phyloP scores from a whole-genome alignment of 176 grass and related monocot genomes.

The Poa annua region DNA sequence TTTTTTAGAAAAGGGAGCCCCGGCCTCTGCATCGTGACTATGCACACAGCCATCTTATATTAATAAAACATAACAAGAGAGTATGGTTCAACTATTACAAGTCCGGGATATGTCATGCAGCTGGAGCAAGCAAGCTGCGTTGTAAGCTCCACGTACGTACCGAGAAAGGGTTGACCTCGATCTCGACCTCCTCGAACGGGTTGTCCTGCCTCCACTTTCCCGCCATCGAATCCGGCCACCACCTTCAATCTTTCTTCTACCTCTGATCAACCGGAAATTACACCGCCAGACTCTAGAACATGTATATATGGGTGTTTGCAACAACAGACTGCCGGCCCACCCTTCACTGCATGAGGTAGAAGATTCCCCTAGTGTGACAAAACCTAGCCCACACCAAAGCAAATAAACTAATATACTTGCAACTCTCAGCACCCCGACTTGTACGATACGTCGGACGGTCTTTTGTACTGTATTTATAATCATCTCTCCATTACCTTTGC shows the following conservation, averaged over 20 bases:
- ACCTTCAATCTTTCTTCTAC: not conserved
- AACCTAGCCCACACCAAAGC: not conserved
- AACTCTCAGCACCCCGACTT: slow-evolving; percentile 3
- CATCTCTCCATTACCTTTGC: not conserved
- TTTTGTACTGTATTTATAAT: not conserved
- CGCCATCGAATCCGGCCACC: slow-evolving; percentile 23
- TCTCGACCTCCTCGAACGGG: slow-evolving; percentile 50
- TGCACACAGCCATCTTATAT: too few relatives aligned
- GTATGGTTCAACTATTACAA: too few relatives aligned
- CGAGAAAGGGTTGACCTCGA: slow-evolving; percentile 58
- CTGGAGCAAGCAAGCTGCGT: too few relatives aligned
- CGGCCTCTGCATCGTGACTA: too few relatives aligned
- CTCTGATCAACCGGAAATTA: not conserved
- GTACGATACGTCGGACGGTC: not conserved
- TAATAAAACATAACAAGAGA: too few relatives aligned
- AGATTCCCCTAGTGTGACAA: not conserved
- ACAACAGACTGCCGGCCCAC: not conserved
- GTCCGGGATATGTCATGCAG: not conserved
- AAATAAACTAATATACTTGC: not conserved
- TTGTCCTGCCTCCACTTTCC: slow-evolving; percentile 49
- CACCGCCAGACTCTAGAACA: not conserved
- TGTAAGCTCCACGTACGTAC: not conserved
- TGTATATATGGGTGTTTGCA: slow-evolving; percentile 2
- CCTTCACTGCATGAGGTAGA: not conserved
- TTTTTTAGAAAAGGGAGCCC: too few relatives aligned